Base-by-base conservation (phyloP, 495 filamentous ascomycete genomes). In the Trichocladium uniseriatum region DNA sequence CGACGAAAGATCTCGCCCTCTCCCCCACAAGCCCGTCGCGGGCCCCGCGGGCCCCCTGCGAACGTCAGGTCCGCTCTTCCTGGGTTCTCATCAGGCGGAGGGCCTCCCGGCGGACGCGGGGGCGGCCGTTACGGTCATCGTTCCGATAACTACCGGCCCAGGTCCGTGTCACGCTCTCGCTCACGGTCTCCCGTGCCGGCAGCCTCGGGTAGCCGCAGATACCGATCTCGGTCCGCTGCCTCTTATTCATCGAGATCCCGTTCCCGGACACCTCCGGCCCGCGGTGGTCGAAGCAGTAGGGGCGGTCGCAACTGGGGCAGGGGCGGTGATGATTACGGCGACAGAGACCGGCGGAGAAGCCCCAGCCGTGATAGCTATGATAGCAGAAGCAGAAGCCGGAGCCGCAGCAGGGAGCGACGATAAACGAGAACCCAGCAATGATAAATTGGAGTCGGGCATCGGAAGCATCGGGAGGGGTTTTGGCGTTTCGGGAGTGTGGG, bases 351-450 rank as follows among this genome's bases (percentile, higher is more conserved):
- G 49, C 67, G 58, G 47, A 70, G 83, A 52, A 87, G 79, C 50
- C 72, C 74, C 11, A 84, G 80, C 58, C 79, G 79, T 53, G 76
- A 68, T 49, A 82, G 79, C 52, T 81, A 80, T 57, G 76, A 74
- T 39, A 63, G 62, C 47, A 54, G 59, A 14, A 60, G 57, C 31
- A 43, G 59, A 8, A 64, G 58, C 51, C 58, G 54, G 19, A 58
- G 59, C 36, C 54, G 57, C 39, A 61, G 56, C 24, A 46, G 60
- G 10, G 60, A 58, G 3, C 48, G 60, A 38, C 57, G 61, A 54
- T 64, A 28, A 51, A 21, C 38, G 5, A 15, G 1, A 2, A 14
- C 0, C 7, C 16, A 15, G 20, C 31, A 32, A 32, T 32, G 4
- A 11, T 21, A 14, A 22, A 7, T 22, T 28, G 6, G 15, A 18